These are phyloP conservation scores for Kluyveromyces marxianus DNA, from an alignment of 1,139 yeast species.

Conservation along the genomic window DNA sequence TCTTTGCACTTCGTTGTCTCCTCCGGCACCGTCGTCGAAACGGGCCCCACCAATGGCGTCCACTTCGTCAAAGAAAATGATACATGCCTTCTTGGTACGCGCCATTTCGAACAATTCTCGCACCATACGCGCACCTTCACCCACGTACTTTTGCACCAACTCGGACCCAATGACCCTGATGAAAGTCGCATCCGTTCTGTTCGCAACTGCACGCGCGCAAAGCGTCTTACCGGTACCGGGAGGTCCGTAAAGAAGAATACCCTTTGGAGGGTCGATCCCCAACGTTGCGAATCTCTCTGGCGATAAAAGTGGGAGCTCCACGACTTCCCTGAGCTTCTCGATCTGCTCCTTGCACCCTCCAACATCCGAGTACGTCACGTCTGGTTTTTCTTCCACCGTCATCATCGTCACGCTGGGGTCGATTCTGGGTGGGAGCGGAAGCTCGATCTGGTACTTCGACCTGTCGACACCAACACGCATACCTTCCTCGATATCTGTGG, in stretches of 20 bases:
- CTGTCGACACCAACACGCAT: constrained; percentile 99
- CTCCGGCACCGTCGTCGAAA: constrained; percentile 99
- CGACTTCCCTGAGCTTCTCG: constrained; percentile 94
- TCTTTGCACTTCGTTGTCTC: constrained; percentile 97
- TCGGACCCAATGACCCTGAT: constrained; percentile 97
- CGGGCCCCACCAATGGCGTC: constrained; percentile 99
- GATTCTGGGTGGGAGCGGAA: constrained; percentile 94
- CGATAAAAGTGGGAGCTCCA: constrained; percentile 84
- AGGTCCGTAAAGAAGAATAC: constrained; percentile 91
- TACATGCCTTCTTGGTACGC: constrained; percentile 93
- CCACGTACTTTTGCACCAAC: constrained; percentile 94
- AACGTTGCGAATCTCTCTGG: constrained; percentile 94
- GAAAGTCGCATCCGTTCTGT: constrained; percentile 96
- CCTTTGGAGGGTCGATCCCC: constrained; percentile 98
- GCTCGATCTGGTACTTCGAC: constrained; percentile 90
- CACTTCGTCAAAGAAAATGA: constrained; percentile 86
- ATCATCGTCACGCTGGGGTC: constrained; percentile 99
- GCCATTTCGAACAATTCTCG: constrained; percentile 98
- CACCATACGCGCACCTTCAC: constrained; percentile 99
- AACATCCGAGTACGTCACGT: constrained; percentile 81
- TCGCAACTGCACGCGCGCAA: constrained; percentile 98
- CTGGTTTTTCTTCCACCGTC: constrained; percentile 99
- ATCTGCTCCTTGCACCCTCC: constrained; percentile 98
- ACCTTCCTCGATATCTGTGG: constrained; percentile 98
- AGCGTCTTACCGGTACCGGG: constrained; percentile 98